A percentile compares a stretch with the other conserved stretches of the same genome.
phyloP scores from a whole-genome alignment of 495 filamentous ascomycete genomes.

The Aspergillus olivimuriae region DNA sequence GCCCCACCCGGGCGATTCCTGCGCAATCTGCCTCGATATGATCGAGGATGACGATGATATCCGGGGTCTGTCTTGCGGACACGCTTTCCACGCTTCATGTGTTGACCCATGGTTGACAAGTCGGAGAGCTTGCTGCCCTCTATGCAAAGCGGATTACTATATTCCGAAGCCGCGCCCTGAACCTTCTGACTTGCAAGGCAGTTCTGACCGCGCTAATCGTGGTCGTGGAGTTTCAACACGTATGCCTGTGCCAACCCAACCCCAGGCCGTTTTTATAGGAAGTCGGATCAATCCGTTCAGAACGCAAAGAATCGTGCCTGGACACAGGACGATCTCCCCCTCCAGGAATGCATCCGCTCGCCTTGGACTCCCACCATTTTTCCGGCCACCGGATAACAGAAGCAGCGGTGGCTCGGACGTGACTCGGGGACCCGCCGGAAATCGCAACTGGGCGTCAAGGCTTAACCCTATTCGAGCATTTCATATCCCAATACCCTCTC shows the following conservation, averaged over 20 bases:
- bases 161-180: slow-evolving; percentile 68
- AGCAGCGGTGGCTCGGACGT: no score
- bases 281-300: slow-evolving; percentile 8
- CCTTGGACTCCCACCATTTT: background rate
- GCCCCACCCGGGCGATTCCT: slow-evolving; percentile 84
- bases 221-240: slow-evolving; percentile 17
- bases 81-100: slow-evolving; percentile 94
- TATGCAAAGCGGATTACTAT: slow-evolving; percentile 86
- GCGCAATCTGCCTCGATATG: slow-evolving; percentile 91
- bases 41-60: slow-evolving; percentile 95
- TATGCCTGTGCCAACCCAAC: slow-evolving; percentile 10
- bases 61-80: slow-evolving; percentile 87
- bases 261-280: slow-evolving; percentile 19
- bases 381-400: background rate
- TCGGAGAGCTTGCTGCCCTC: slow-evolving; percentile 87
- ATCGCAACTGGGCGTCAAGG: no score
- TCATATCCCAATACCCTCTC: no score
- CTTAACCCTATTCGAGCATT: no score
- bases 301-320: background rate
- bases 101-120: slow-evolving; percentile 96
- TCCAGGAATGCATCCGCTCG: no score
- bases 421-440: no score
- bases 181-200: slow-evolving; percentile 14
- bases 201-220: slow-evolving; percentile 27
- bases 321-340: no score